phyloP scores from a whole-genome alignment of 306 rosid species.

The Acacia confusa region DNA sequence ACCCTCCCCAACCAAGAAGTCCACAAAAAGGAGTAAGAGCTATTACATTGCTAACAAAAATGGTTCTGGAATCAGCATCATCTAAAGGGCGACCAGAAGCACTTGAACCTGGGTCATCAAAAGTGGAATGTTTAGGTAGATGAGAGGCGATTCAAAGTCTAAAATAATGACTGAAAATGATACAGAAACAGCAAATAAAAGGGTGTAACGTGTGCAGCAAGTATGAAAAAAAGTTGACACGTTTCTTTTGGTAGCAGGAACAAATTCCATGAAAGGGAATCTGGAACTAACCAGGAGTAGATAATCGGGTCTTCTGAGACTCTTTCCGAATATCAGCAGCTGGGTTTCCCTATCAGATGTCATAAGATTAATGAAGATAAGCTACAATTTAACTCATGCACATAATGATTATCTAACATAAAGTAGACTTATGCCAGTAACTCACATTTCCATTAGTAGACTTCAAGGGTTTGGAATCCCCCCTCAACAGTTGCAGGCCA shows the following conservation, averaged over 20 bases:
- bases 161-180: neutral
- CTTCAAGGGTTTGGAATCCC: slow-evolving; percentile 40
- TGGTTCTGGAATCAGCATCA: slow-evolving; percentile 85
- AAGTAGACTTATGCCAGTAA: slow-evolving; percentile 6
- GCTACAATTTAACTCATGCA: neutral
- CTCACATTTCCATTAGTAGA: slow-evolving; percentile 68
- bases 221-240: neutral
- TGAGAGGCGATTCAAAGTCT: neutral
- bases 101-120: slow-evolving; percentile 51
- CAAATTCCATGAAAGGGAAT: slow-evolving; percentile 9
- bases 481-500: slow-evolving; percentile 45
- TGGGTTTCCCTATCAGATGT: slow-evolving; percentile 48
- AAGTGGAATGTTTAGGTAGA: slow-evolving; percentile 2
- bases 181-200: neutral
- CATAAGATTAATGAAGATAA: slow-evolving; percentile 29
- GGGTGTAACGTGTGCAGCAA: neutral
- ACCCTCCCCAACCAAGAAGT: slow-evolving; percentile 22
- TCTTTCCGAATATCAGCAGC: slow-evolving; percentile 53
- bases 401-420: slow-evolving; percentile 5
- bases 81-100: slow-evolving; percentile 65
- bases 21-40: slow-evolving; percentile 19
- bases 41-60: slow-evolving; percentile 89
- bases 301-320: slow-evolving; percentile 46
- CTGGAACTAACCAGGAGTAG: slow-evolving; percentile 57
- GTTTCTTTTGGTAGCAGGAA: slow-evolving; percentile 1